phyloP scores from a whole-genome alignment of 2,329 filamentous ascomycete genomes.

The Talaromyces sp. region DNA sequence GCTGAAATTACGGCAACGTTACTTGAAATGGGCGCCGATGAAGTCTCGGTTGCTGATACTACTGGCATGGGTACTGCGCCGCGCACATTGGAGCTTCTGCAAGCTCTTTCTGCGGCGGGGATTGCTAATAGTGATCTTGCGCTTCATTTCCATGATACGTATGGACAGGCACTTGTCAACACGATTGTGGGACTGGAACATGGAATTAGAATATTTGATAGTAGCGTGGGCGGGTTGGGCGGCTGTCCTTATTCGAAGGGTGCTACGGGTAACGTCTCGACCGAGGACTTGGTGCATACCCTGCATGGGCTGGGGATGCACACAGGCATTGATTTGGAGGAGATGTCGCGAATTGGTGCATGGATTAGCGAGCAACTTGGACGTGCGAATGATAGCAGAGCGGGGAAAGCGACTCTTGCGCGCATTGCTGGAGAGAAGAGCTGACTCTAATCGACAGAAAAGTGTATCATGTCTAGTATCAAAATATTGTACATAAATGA shows the following conservation, averaged over 20 bases:
- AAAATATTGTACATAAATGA: background rate
- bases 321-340: conserved; percentile 56
- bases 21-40: conserved; percentile 63
- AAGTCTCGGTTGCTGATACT: conserved; percentile 64
- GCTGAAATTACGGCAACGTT: conserved; percentile 59
- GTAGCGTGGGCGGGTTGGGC: conserved; percentile 61
- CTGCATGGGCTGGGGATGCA: conserved; percentile 59
- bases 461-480: background rate
- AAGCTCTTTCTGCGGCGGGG: conserved; percentile 57
- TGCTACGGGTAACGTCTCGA: conserved; percentile 63
- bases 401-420: conserved; percentile 51
- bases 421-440: conserved; percentile 28
- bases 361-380: conserved; percentile 56
- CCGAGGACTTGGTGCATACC: conserved; percentile 60
- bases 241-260: conserved; percentile 64
- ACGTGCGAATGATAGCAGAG: conserved; percentile 51
- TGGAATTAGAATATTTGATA: conserved; percentile 61
- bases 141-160: conserved; percentile 65
- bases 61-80: conserved; percentile 66
- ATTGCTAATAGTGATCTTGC: conserved; percentile 59
- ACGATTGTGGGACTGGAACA: conserved; percentile 60
- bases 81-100: conserved; percentile 56
- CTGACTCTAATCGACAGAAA: conserved; percentile 6
- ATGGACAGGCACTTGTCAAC: conserved; percentile 63
- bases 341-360: conserved; percentile 53